Base-by-base conservation (phyloP, 257 asterid genomes). In the Solanum sejunctum region DNA sequence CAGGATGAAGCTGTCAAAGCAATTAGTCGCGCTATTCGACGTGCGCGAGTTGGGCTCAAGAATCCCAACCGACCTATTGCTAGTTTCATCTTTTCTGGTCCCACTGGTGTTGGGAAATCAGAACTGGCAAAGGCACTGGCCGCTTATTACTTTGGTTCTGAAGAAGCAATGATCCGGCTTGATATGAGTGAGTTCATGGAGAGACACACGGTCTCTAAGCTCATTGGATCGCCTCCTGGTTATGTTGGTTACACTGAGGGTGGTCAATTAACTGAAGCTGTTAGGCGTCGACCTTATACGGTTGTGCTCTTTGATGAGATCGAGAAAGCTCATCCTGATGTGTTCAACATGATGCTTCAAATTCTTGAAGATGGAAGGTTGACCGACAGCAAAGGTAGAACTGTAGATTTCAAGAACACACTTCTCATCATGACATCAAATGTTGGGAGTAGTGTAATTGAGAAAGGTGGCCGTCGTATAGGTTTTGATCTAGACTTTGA, bases 171-270 rank as follows among this genome's bases (percentile, higher is more conserved):
- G 92, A 91, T 90, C 71, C 87, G 95, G 86, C 91, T 93, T 0
- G 97, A 93, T 58, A 92, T 92, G 97, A 89, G 92, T 56, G 93
- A 92, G 81, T 93, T 88, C 86, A 89, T 89, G 93, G 95, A 93
- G 89, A 78, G 88, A 16, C 94, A 92, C 85, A 75, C 90, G 0
- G 94, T 89, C 45, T 86, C 94, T 3, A 89, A 90, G 55, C 93
- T 93, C 6, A 81, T 89, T 54, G 95, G 97, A 21, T 89, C 95
- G 2, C 94, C 95, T 0, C 97, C 94, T 2, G 97, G 97, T 1
- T 91, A 93, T 67, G 88, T 89, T 36, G 93, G 93, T 45, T 90
- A 92, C 81, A 90, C 92, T 0, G 94, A 92, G 21, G 97, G 97
- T 18, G 95, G 95, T 12, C 95, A 91, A 84, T 73, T 93, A 70